A percentile compares a stretch with the other conserved stretches of the same genome.
Evolutionary conservation across 2,329 filamentous ascomycete genomes (phyloP).

Genomic region (Epichloe typhina): DNA sequence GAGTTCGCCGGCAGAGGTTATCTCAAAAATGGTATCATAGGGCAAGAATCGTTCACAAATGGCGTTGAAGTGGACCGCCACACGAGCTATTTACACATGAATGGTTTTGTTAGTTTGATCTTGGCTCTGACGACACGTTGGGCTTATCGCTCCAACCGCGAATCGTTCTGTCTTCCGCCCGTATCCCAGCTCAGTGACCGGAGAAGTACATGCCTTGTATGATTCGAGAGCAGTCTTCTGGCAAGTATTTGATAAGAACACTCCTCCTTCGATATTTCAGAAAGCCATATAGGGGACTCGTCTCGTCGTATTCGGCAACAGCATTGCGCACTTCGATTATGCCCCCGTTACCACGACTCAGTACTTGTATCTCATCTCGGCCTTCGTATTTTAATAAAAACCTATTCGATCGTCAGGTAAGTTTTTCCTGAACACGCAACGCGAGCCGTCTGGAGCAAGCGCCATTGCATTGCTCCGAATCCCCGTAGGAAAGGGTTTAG

Average conservation of each 20-base stretch:
- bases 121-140: background rate
- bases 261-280: constrained; percentile 80
- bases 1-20: constrained; percentile 62
- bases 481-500: background rate
- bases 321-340: constrained; percentile 70
- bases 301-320: constrained; percentile 67
- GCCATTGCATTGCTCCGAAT: background rate
- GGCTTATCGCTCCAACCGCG: background rate
- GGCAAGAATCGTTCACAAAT: constrained; percentile 64
- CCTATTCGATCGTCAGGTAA: constrained; percentile 38
- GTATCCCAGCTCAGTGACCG: background rate
- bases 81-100: constrained; percentile 48
- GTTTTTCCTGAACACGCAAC: background rate
- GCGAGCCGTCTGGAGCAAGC: background rate
- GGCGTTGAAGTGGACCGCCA: constrained; percentile 58
- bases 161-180: background rate
- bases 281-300: constrained; percentile 79
- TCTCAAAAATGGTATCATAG: constrained; percentile 73
- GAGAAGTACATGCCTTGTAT: constrained; percentile 60
- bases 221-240: constrained; percentile 78
- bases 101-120: background rate
- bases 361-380: constrained; percentile 74
- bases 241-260: constrained; percentile 84
- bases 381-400: constrained; percentile 85
- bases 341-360: constrained; percentile 65